These are phyloP conservation scores for Pseudogymnoascus destructans DNA, from an alignment of 2,329 filamentous ascomycete genomes.

Conservation along the genomic window DNA sequence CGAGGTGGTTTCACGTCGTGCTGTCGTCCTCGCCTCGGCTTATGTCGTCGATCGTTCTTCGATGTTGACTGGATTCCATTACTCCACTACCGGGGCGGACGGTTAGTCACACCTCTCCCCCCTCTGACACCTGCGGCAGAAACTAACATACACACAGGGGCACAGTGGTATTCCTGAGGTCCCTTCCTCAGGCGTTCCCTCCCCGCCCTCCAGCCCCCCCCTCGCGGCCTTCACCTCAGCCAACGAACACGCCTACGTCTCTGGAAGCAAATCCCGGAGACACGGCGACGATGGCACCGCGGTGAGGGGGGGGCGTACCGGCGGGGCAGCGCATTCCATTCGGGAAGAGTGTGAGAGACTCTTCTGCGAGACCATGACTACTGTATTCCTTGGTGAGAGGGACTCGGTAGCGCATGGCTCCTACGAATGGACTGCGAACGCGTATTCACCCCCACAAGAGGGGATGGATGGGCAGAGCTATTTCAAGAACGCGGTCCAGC, in stretches of 20 bases:
- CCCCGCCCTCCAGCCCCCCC: constrained; percentile 79
- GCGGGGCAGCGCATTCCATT: constrained; percentile 92
- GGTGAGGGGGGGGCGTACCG: constrained; percentile 40
- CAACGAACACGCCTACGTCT: constrained; percentile 52
- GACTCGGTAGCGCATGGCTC: constrained; percentile 63
- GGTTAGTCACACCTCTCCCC: constrained; percentile 35
- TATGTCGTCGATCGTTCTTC: constrained; percentile 68
- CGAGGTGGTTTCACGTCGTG: constrained; percentile 40
- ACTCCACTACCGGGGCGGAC: constrained; percentile 84
- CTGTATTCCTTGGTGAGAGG: constrained; percentile 95
- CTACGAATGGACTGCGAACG: constrained; percentile 70
- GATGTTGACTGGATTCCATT: constrained; percentile 74
- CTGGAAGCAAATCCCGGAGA: constrained; percentile 34
- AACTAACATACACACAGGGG: constrained; percentile 38
- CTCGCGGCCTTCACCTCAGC: constrained; percentile 59
- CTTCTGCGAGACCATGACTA: constrained; percentile 92
- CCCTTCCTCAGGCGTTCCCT: constrained; percentile 70
- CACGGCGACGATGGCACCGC: constrained; percentile 25
- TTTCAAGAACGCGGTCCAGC: constrained; percentile 18
- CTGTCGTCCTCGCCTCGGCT: constrained; percentile 80
- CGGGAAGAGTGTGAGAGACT: constrained; percentile 99
- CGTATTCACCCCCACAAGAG: constrained; percentile 29
- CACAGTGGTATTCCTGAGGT: constrained; percentile 94
- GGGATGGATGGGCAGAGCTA: constrained; percentile 20
- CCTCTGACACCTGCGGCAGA: constrained; percentile 2